Evolutionary conservation across 2,329 filamentous ascomycete genomes (phyloP).

Genomic region (Tolypocladium endophyticum): DNA sequence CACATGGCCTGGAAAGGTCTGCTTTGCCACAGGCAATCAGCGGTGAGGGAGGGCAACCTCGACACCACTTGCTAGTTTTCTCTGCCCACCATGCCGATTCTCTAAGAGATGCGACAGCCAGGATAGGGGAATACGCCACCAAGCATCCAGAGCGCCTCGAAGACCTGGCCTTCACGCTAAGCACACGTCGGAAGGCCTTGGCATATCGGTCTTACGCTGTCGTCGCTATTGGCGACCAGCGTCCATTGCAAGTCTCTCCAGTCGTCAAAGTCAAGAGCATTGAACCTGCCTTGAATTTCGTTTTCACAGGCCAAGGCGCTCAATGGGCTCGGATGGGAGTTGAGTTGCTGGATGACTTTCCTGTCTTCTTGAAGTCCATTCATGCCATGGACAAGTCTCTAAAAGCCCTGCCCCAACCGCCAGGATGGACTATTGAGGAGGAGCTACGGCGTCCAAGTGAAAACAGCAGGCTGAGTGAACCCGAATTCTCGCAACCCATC

Average conservation of each 20-base stretch:
- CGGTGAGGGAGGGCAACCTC: background rate
- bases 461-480: background rate
- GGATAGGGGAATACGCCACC: slow-evolving; percentile 1
- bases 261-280: background rate
- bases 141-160: background rate
- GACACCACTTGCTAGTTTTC: background rate
- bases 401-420: background rate
- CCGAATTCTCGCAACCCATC: background rate
- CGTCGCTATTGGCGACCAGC: background rate
- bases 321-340: background rate
- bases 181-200: background rate
- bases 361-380: background rate
- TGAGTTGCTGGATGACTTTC: background rate
- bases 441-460: background rate
- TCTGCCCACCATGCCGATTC: background rate
- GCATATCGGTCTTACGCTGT: background rate
- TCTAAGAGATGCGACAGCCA: slow-evolving; percentile 11
- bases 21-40: background rate
- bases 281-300: background rate
- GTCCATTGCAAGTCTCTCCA: background rate
- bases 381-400: background rate
- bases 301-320: background rate
- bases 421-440: background rate
- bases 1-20: background rate
- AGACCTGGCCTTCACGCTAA: background rate